A percentile compares a stretch with the other conserved stretches of the same genome.
Evolutionary conservation across 257 asterid genomes (phyloP).

Genomic region (Nicotiana noctiflora): DNA sequence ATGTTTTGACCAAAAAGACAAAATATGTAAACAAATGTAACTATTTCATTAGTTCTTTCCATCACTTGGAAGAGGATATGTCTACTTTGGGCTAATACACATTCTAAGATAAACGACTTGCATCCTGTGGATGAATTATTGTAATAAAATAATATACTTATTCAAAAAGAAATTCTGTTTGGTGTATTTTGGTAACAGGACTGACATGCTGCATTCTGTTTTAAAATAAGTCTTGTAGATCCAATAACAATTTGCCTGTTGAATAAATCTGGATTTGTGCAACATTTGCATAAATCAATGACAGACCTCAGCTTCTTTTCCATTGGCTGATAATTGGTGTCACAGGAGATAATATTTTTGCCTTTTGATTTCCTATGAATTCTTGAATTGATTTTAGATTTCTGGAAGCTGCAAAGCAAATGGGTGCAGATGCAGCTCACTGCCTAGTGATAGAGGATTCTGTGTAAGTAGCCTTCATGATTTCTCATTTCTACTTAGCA

Average conservation of each 20-base stretch:
- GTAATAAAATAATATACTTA: background rate
- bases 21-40: background rate
- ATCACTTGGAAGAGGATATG: background rate
- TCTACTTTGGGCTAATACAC: background rate
- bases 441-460: conserved; percentile 94
- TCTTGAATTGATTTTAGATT: conserved; percentile 39
- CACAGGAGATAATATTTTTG: background rate
- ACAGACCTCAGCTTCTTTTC: background rate
- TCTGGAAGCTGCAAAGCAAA: conserved; percentile 82
- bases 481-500: background rate
- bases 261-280: background rate
- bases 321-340: background rate
- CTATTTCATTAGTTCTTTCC: background rate
- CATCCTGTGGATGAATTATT: background rate
- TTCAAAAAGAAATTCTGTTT: background rate
- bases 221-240: background rate
- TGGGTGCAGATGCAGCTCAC: conserved; percentile 53
- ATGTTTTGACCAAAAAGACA: background rate
- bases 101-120: background rate
- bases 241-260: background rate
- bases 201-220: background rate
- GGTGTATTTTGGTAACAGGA: background rate
- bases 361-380: conserved; percentile 12
- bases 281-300: background rate
- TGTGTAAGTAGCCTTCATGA: conserved; percentile 37